Conservation (phyloP, 2,329 filamentous ascomycete species). For the Whalleya microplaca region DNA sequence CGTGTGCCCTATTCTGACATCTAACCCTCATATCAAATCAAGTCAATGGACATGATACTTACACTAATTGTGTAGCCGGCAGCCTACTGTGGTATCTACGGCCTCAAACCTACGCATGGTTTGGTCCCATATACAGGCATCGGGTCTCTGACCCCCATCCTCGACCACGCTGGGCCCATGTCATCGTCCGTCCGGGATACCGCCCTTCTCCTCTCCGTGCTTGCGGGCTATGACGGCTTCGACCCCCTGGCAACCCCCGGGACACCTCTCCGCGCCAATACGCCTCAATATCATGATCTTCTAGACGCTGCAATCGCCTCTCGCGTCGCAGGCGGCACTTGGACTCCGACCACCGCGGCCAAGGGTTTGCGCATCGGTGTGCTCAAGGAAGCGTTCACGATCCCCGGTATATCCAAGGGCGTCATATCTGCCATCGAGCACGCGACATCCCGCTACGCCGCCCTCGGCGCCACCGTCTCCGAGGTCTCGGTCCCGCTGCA, state of each 20-base stretch:
- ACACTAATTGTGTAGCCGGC: conserved; percentile 35
- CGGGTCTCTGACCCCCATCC: conserved; percentile 51
- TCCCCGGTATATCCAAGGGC: conserved; percentile 39
- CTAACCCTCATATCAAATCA: neutral
- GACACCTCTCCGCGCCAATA: conserved; percentile 39
- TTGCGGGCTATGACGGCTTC: conserved; percentile 54
- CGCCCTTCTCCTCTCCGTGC: conserved; percentile 47
- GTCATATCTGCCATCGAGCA: conserved; percentile 43
- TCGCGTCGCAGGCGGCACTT: conserved; percentile 23
- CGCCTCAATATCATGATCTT: conserved; percentile 38
- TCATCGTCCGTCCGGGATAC: conserved; percentile 44
- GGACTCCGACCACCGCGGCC: conserved; percentile 35
- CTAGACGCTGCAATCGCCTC: conserved; percentile 30
- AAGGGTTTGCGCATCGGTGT: conserved; percentile 49
- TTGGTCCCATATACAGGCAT: conserved; percentile 56
- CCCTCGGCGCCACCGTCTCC: conserved; percentile 47
- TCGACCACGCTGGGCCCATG: conserved; percentile 55
- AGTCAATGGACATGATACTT: too few species aligned
- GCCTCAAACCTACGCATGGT: conserved; percentile 54
- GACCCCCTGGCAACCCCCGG: conserved; percentile 47
- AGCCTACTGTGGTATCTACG: conserved; percentile 46
- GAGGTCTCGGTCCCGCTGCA: conserved; percentile 54
- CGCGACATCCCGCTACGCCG: conserved; percentile 42
- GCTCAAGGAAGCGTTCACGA: conserved; percentile 47
- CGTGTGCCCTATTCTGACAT: neutral